A percentile compares a stretch with the other conserved stretches of the same genome.
phyloP scores from a whole-genome alignment of 148 eudicot species.

The Arctostaphylos glauca region DNA sequence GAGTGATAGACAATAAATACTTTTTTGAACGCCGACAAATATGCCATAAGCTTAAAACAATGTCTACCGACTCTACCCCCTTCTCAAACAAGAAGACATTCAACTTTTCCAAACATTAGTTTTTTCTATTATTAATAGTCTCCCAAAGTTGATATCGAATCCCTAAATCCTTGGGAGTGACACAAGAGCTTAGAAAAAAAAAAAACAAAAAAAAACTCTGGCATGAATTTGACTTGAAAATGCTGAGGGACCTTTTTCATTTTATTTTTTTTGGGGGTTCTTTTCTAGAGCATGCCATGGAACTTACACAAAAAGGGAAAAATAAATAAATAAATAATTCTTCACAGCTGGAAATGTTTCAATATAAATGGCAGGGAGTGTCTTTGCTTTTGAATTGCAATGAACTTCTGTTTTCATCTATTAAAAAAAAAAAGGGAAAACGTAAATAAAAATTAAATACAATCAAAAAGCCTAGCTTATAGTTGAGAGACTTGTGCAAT shows the following conservation, averaged over 20 bases:
- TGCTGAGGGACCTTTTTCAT: neutral
- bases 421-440: too few relatives aligned
- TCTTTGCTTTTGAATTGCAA: too few relatives aligned
- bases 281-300: neutral
- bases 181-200: neutral
- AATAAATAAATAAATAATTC: neutral
- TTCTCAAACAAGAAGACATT: neutral
- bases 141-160: conserved; percentile 10
- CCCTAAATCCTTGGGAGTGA: neutral
- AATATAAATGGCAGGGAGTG: too few relatives aligned
- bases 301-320: neutral
- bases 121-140: neutral
- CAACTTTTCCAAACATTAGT: neutral
- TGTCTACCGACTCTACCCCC: neutral
- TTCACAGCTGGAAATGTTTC: neutral
- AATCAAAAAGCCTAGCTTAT: too few relatives aligned
- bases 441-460: too few relatives aligned
- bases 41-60: neutral
- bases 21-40: too few relatives aligned
- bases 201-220: neutral
- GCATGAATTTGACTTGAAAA: neutral
- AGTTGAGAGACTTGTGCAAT: too few relatives aligned
- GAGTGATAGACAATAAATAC: too few relatives aligned
- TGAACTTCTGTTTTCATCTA: too few relatives aligned
- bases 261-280: too few relatives aligned